phyloP scores from a whole-genome alignment of 139 green algal species.

The Tetraselmis striata region DNA sequence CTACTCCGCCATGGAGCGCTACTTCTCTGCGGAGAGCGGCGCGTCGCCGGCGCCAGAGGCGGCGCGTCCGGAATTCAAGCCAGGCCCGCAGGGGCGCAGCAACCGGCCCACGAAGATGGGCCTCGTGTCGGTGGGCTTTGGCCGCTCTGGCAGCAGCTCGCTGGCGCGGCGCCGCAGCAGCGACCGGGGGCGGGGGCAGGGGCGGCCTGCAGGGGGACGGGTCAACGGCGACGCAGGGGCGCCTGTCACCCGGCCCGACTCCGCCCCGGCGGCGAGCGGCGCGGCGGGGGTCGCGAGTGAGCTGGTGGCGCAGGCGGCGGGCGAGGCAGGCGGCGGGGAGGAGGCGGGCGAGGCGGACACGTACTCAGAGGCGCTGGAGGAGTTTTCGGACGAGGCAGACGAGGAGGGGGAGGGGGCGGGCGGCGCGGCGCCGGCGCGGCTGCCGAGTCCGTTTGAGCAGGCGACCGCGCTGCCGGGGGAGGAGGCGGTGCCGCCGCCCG shows the following conservation, averaged over 20 bases:
- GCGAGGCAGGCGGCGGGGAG: neutral
- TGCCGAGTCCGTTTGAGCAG: too few species aligned
- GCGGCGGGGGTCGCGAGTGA: too few species aligned
- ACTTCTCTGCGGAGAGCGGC: neutral
- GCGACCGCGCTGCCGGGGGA: too few species aligned
- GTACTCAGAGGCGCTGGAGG: neutral
- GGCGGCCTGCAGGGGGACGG: too few species aligned
- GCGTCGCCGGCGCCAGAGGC: neutral
- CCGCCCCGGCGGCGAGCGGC: too few species aligned
- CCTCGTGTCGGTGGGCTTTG: neutral
- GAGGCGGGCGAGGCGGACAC: neutral
- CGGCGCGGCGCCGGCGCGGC: too few species aligned
- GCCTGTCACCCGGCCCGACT: too few species aligned
- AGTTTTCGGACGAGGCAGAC: neutral
- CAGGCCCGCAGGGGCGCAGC: neutral
- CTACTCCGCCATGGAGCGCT: neutral
- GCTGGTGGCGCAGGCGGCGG: neutral
- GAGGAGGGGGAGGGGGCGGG: too few species aligned
- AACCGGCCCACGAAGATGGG: neutral
- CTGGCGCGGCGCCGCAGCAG: too few species aligned
- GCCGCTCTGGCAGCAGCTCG: neutral
- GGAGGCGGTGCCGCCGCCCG: too few species aligned
- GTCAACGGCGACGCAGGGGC: too few species aligned
- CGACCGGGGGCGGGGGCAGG: too few species aligned
- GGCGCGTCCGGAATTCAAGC: neutral